Evolutionary conservation across 345 rosid genomes (phyloP).

Genomic region (Reutealis trisperma): DNA sequence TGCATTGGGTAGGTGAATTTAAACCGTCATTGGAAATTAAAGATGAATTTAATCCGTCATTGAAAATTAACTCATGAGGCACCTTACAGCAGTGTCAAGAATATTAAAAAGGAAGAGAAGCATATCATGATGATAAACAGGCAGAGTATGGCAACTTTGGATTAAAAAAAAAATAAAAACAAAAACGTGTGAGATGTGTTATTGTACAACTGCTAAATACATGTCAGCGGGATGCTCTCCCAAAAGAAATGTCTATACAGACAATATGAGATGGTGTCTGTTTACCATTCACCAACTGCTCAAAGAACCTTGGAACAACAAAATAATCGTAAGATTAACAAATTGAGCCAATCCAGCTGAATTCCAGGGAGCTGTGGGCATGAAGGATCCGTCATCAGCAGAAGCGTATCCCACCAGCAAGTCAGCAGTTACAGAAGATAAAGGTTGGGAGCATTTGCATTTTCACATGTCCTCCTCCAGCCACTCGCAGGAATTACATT

Average conservation of each 20-base stretch:
- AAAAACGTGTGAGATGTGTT: neutral
- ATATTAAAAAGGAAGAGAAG: no score
- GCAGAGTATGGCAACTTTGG: neutral
- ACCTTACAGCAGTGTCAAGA: no score
- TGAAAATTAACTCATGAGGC: no score
- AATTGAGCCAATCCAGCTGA: constrained; percentile 23
- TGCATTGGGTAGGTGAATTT: no score
- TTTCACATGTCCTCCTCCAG: constrained; percentile 15
- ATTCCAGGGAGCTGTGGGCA: constrained; percentile 5
- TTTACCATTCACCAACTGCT: constrained; percentile 2
- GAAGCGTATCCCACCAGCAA: constrained; percentile 4
- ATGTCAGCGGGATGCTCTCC: constrained; percentile 1
- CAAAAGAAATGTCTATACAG: constrained; percentile 13
- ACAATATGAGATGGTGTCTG: neutral
- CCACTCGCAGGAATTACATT: constrained; percentile 21
- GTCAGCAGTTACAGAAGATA: constrained; percentile 22
- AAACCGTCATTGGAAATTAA: no score
- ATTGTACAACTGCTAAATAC: constrained; percentile 12
- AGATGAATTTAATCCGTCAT: no score
- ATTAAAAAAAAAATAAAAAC: no score
- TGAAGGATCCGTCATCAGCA: constrained; percentile 3
- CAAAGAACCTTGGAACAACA: constrained; percentile 1
- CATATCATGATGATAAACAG: no score
- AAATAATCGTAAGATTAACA: constrained; percentile 4
- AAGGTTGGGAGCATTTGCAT: constrained; percentile 19